Conservation (phyloP, 2,329 filamentous ascomycete species). For the Ceratocystis variospora region DNA sequence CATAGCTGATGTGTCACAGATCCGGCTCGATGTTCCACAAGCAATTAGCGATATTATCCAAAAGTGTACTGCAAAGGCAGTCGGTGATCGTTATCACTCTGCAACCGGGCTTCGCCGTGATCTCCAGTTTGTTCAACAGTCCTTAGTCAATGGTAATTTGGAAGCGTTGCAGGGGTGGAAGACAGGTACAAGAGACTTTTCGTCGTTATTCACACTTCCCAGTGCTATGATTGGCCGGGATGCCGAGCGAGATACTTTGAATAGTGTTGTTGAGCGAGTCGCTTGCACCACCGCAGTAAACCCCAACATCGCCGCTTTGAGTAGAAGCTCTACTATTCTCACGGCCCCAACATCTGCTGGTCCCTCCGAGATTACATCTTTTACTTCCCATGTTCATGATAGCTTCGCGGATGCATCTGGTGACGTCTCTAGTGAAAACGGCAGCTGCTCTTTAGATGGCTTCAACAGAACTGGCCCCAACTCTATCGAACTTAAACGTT, state of each 20-base stretch:
- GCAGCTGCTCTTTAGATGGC: constrained; percentile 41
- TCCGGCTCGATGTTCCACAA: constrained; percentile 72
- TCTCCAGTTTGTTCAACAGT: constrained; percentile 56
- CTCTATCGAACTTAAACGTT: constrained; percentile 12
- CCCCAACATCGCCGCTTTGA: constrained; percentile 12
- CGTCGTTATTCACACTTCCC: constrained; percentile 82
- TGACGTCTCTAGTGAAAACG: constrained; percentile 46
- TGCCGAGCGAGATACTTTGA: constrained; percentile 54
- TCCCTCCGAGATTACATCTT: constrained; percentile 40
- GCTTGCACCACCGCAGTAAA: constrained; percentile 47
- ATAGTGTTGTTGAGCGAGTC: constrained; percentile 63
- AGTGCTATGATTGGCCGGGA: constrained; percentile 67
- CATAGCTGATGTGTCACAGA: constrained; percentile 60
- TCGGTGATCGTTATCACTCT: constrained; percentile 79
- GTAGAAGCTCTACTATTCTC: constrained; percentile 23
- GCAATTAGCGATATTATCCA: constrained; percentile 71
- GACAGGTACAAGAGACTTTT: constrained; percentile 73
- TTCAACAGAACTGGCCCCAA: constrained; percentile 30
- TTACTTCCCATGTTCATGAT: constrained; percentile 38
- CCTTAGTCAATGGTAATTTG: constrained; percentile 62
- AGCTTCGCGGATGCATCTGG: constrained; percentile 24
- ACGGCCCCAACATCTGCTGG: constrained; percentile 22
- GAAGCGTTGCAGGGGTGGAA: constrained; percentile 57
- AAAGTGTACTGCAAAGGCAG: constrained; percentile 82
- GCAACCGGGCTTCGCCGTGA: constrained; percentile 77